A percentile compares a stretch with the other conserved stretches of the same genome.
Evolutionary conservation across 2,329 filamentous ascomycete species (phyloP).

Genomic region (Aspergillus spinulosporus): DNA sequence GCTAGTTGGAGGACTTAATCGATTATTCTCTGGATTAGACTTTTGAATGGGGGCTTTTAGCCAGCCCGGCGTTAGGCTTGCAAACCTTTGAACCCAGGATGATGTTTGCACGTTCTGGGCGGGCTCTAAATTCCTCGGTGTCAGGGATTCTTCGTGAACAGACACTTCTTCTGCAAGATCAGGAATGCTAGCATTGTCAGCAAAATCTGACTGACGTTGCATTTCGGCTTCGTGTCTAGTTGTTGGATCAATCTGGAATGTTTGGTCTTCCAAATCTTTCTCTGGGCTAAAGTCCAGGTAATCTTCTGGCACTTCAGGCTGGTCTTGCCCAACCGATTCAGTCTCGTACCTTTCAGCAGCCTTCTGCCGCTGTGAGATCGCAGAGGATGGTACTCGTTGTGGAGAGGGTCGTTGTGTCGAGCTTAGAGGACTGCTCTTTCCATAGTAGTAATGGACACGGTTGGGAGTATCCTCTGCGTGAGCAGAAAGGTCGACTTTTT

Average conservation of each 20-base stretch:
- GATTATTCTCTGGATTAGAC: constrained; percentile 18
- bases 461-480: constrained; percentile 38
- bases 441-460: constrained; percentile 37
- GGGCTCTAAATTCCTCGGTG: constrained; percentile 24
- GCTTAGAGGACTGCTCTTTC: not conserved
- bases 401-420: not conserved
- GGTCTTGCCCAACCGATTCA: not conserved
- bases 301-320: constrained; percentile 12
- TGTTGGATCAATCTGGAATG: constrained; percentile 27
- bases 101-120: constrained; percentile 27
- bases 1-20: constrained; percentile 4
- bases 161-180: constrained; percentile 20
- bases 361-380: constrained; percentile 15
- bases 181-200: constrained; percentile 15
- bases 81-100: constrained; percentile 41
- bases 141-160: constrained; percentile 21
- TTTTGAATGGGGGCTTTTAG: constrained; percentile 32
- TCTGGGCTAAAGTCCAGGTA: constrained; percentile 24
- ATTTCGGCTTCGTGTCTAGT: constrained; percentile 24
- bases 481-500: constrained; percentile 37
- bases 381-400: constrained; percentile 5
- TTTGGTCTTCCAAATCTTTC: constrained; percentile 24
- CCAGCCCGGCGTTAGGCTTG: constrained; percentile 37
- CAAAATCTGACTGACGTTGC: constrained; percentile 14
- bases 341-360: constrained; percentile 9